Percentiles rank a stretch among this genome's conserved stretches.
Evolutionary conservation across 108 stramenopile genomes (phyloP).

Genomic region (Conticribra weissflogii): DNA sequence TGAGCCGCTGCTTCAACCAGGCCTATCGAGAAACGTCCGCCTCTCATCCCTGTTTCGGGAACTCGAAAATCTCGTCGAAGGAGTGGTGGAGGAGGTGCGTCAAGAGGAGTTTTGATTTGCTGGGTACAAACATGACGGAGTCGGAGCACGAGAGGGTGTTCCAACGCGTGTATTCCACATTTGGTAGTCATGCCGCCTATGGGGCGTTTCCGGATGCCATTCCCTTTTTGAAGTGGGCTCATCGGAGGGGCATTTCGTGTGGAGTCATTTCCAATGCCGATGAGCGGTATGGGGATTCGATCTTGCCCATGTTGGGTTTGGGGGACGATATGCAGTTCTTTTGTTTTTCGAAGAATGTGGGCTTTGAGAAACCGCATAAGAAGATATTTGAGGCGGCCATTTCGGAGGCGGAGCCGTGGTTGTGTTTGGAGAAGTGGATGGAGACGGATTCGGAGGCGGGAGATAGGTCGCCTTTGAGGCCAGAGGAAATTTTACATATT

Average conservation of each 20-base stretch:
- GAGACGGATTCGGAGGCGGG: neutral
- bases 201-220: constrained; percentile 63
- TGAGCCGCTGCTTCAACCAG: constrained; percentile 41
- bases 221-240: constrained; percentile 68
- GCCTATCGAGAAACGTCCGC: constrained; percentile 59
- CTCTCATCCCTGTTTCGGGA: constrained; percentile 69
- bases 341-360: constrained; percentile 67
- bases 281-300: constrained; percentile 75
- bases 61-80: constrained; percentile 59
- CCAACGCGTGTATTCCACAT: constrained; percentile 66
- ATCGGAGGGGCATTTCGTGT: constrained; percentile 58
- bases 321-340: constrained; percentile 68
- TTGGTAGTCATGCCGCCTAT: constrained; percentile 65
- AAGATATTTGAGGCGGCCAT: constrained; percentile 62
- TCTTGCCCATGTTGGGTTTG: constrained; percentile 77
- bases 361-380: constrained; percentile 61
- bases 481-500: constrained; percentile 59
- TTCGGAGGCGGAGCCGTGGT: constrained; percentile 50
- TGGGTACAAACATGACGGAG: constrained; percentile 47
- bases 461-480: constrained; percentile 21
- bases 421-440: constrained; percentile 18
- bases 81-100: constrained; percentile 70
- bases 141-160: constrained; percentile 61
- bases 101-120: constrained; percentile 35
- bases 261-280: constrained; percentile 78